Evolutionary conservation across 192 early-diverging fungal genomes (phyloP).

Genomic region (Umbelopsis sp.): DNA sequence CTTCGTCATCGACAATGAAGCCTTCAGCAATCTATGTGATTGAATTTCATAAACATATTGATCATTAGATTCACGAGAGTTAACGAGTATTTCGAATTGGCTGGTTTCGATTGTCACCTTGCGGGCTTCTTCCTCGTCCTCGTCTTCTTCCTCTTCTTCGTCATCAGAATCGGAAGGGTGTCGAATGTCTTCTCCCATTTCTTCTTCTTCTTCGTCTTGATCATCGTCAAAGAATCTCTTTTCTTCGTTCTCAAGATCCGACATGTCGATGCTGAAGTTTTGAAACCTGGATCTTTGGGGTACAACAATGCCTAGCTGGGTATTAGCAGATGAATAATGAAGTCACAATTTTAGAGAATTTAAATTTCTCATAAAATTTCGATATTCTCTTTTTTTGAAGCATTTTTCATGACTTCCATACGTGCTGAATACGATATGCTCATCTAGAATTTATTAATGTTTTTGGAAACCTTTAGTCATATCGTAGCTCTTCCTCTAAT

Average conservation of each 20-base stretch:
- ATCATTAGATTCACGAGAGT: not conserved
- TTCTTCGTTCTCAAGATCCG: slow-evolving; percentile 33
- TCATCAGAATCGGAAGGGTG: slow-evolving; percentile 66
- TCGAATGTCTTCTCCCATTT: slow-evolving; percentile 51
- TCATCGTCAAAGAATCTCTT: slow-evolving; percentile 51
- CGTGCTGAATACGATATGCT: no score
- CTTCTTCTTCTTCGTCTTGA: slow-evolving; percentile 58
- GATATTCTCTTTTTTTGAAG: not conserved
- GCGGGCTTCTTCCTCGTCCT: slow-evolving; percentile 51
- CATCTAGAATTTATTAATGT: no score
- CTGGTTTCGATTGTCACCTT: slow-evolving; percentile 33
- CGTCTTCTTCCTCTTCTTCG: slow-evolving; percentile 62
- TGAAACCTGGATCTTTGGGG: slow-evolving; percentile 3
- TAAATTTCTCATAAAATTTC: not conserved
- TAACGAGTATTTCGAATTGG: not conserved
- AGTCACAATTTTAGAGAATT: slow-evolving; percentile 2
- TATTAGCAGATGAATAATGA: not conserved
- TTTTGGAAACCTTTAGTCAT: no score
- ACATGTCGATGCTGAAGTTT: not conserved
- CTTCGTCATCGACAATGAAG: slow-evolving; percentile 79
- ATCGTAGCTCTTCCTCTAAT: no score
- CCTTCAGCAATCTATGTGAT: slow-evolving; percentile 56
- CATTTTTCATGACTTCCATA: no score
- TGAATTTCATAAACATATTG: not conserved
- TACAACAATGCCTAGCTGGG: not conserved